Conservation (phyloP, 108 stramenopile genomes). For the Nitzschia sp. region DNA sequence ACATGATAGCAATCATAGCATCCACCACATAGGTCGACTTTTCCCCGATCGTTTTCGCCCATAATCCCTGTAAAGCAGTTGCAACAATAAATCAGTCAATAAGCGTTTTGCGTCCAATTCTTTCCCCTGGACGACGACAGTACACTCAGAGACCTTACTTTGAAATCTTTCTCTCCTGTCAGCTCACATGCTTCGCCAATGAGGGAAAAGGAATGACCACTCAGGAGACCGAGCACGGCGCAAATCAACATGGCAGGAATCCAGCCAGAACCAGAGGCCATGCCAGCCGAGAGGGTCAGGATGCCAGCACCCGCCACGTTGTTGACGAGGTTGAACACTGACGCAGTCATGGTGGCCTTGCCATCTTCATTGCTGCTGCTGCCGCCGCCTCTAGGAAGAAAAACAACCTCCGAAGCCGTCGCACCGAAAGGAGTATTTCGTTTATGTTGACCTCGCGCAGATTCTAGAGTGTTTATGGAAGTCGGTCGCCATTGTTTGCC, state of each 20-base stretch:
- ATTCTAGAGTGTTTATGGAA: too few species aligned
- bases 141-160: too few species aligned
- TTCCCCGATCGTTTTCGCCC: slow-evolving; percentile 39
- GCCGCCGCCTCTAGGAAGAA: too few species aligned
- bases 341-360: slow-evolving; percentile 31
- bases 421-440: too few species aligned
- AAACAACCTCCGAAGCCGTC: too few species aligned
- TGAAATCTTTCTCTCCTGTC: slow-evolving; percentile 52
- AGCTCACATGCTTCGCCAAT: slow-evolving; percentile 56
- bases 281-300: slow-evolving; percentile 49
- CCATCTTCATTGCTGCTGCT: not conserved
- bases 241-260: slow-evolving; percentile 47
- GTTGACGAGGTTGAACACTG: slow-evolving; percentile 69
- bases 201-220: slow-evolving; percentile 43
- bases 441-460: too few species aligned
- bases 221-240: slow-evolving; percentile 31
- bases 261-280: slow-evolving; percentile 51
- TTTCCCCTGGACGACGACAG: too few species aligned
- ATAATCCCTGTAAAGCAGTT: slow-evolving; percentile 29
- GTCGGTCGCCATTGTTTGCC: too few species aligned
- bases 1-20: slow-evolving; percentile 45
- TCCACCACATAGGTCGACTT: slow-evolving; percentile 48
- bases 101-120: too few species aligned
- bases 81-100: too few species aligned
- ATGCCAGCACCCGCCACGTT: slow-evolving; percentile 71